Evolutionary conservation across 352 stramenopile genomes (phyloP).

Genomic region (Hyaloperonospora arabidopsidis): DNA sequence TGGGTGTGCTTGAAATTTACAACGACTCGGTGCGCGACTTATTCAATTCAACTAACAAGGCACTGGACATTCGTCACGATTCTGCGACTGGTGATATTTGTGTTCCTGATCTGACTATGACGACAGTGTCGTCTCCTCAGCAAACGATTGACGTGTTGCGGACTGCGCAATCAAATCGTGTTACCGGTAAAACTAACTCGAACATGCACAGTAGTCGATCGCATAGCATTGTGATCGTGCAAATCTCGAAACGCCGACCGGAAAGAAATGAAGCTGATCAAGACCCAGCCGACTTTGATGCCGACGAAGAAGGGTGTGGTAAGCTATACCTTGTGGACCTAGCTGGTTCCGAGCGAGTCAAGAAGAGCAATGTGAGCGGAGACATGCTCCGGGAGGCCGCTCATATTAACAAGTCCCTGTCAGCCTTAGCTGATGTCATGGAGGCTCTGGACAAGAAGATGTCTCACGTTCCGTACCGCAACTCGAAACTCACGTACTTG

Average conservation of each 20-base stretch:
- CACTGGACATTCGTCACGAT: constrained; percentile 72
- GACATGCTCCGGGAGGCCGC: constrained; percentile 70
- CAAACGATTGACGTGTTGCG: constrained; percentile 63
- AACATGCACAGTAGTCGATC: constrained; percentile 88
- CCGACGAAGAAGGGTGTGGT: constrained; percentile 58
- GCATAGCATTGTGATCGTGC: constrained; percentile 88
- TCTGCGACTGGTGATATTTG: constrained; percentile 56
- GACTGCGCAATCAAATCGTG: constrained; percentile 63
- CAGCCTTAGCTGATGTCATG: constrained; percentile 90
- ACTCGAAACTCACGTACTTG: constrained; percentile 97
- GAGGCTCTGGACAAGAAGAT: constrained; percentile 87
- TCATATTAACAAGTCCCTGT: constrained; percentile 88
- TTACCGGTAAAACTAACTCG: constrained; percentile 81
- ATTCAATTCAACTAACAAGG: constrained; percentile 60
- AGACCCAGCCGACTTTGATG: constrained; percentile 22
- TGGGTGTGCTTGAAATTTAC: constrained; percentile 97
- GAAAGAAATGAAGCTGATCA: constrained; percentile 25
- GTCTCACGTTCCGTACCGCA: constrained; percentile 92
- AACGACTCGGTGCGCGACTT: constrained; percentile 90
- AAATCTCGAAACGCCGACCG: constrained; percentile 61
- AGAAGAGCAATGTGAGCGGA: constrained; percentile 84
- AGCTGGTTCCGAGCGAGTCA: constrained; percentile 88
- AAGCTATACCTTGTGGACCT: constrained; percentile 90
- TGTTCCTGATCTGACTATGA: constrained; percentile 69
- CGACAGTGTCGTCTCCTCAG: constrained; percentile 50